These are phyloP conservation scores for Oenanthe sinensis DNA, from an alignment of 129 eudicot species.

Conservation along the genomic window DNA sequence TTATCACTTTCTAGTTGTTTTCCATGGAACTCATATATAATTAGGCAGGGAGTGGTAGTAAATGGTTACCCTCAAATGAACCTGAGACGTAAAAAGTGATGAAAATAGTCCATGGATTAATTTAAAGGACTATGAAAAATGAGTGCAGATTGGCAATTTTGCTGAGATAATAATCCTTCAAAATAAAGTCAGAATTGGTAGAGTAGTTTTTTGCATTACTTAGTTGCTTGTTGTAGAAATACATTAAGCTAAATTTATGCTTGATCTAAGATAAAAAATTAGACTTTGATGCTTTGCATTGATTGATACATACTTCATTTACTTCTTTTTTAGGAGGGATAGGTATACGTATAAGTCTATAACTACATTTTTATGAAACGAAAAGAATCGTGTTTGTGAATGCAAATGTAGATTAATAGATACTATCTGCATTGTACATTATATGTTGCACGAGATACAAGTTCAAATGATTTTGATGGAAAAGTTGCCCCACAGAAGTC, in stretches of 20 bases:
- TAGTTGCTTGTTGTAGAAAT: too few relatives aligned
- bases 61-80: not conserved
- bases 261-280: too few relatives aligned
- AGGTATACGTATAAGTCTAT: too few relatives aligned
- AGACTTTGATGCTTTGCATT: too few relatives aligned
- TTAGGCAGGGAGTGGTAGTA: not conserved
- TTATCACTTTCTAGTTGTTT: not conserved
- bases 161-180: too few relatives aligned
- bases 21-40: too few relatives aligned
- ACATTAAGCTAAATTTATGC: too few relatives aligned
- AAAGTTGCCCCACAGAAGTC: too few relatives aligned
- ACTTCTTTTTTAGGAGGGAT: too few relatives aligned
- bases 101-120: not conserved
- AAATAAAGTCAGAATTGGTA: not conserved
- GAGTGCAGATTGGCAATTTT: not conserved
- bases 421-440: not conserved
- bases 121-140: not conserved
- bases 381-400: not conserved
- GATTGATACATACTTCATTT: too few relatives aligned
- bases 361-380: not conserved
- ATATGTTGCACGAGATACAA: not conserved
- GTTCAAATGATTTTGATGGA: not conserved
- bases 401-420: not conserved
- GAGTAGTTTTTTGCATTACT: not conserved
- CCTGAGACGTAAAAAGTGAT: not conserved